Evolutionary conservation across 768 basidiomycete genomes (phyloP), one percentile per base, ranked within the genome.

Genomic region (Leccinum longicurvipes): DNA sequence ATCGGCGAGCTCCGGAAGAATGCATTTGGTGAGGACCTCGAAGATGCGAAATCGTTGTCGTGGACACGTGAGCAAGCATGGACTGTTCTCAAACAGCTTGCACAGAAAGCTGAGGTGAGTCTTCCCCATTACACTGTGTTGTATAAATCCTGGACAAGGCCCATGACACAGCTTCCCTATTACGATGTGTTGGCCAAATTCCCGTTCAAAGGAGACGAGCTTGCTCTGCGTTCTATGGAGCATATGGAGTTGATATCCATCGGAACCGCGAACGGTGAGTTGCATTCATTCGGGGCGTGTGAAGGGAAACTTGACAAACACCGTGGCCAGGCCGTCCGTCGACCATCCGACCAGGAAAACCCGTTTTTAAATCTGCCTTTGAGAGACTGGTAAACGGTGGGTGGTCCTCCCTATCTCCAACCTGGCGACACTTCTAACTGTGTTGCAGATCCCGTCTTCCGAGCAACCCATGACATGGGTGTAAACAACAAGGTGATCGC

Each of bases 41-140:
- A 96, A 53, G 95, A 97, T 64, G 88, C 89, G 3, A 94, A 93
- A 72, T 76, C 67, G 46, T 72, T 96, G 36, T 77, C 84, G 0
- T 99, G 97, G 97, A 79, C 85, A 5, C 78, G 87, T 46, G 87
- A 92, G 57, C 93, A 98, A 66, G 93, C 84, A 0, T 98, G 94
- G 93, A 79, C 77, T 19, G 75, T 98, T 15, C 76, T 98, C 52
- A 87, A 86, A 63, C 75, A 79, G 11, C 79, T 99, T 32, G 79
- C 91, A 1, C 80, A 80, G 59, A 76, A 79, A 47, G 71, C 81
- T 9, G 83, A 95, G 80, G 85, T 67, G 67, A 77, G 80, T 19
- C 8, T 12, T 29, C 8, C 69, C 73, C 14, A 5, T 17, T 14
- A 42, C 28, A 7, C 60, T 39, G 70, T 72, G 51, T 63, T 65